Evolutionary conservation across 441 rosid genomes (phyloP).

Genomic region (Geranium incanum): DNA sequence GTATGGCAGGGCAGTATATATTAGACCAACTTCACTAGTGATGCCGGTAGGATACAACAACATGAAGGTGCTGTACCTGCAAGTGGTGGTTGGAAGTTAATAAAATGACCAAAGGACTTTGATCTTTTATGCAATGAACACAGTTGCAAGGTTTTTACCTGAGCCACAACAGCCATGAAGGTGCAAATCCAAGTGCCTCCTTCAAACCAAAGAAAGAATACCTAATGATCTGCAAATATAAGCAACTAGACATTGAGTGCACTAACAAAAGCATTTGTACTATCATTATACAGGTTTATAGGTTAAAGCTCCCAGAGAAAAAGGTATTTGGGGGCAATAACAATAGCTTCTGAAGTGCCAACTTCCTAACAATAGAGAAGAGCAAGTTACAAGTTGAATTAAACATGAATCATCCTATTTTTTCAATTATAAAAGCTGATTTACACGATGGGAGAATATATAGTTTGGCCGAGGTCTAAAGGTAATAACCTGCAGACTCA

Average conservation of each 20-base stretch:
- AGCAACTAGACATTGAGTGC: conserved; percentile 9
- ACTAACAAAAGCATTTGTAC: background rate
- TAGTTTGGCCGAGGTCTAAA: no score
- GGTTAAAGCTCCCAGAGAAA: background rate
- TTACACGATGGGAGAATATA: background rate
- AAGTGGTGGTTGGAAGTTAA: conserved; percentile 16
- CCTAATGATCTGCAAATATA: conserved; percentile 56
- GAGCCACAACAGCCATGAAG: conserved; percentile 94
- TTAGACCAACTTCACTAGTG: conserved; percentile 86
- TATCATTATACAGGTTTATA: background rate
- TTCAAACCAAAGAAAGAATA: conserved; percentile 91
- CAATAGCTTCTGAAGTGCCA: background rate
- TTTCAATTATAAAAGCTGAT: background rate
- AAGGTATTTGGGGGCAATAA: background rate
- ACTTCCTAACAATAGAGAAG: background rate
- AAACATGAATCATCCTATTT: conserved; percentile 4
- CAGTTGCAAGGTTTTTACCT: conserved; percentile 36
- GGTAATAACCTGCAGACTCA: no score
- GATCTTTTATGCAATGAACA: background rate
- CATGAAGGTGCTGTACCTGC: conserved; percentile 86
- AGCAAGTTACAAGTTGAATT: background rate
- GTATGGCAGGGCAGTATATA: conserved; percentile 68
- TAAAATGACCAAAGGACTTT: conserved; percentile 7
- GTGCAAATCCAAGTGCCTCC: conserved; percentile 75
- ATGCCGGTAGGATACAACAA: conserved; percentile 77